phyloP scores from a whole-genome alignment of 202 grass and related monocot species.

The Saccharum hybrid region DNA sequence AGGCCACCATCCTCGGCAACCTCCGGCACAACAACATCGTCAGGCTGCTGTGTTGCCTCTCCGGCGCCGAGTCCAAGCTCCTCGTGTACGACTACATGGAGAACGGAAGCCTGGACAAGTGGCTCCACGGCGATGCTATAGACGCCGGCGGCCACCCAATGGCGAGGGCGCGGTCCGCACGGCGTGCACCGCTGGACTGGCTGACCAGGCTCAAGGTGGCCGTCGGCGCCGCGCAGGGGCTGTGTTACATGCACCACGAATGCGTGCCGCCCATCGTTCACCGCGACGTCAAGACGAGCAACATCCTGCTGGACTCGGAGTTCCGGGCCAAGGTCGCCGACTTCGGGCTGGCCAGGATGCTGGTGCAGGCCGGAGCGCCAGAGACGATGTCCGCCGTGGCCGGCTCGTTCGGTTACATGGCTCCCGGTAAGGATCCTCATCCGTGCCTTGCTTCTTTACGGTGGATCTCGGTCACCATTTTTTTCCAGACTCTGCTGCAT shows the following conservation, averaged over 20 bases:
- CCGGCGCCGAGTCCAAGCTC: conserved; percentile 61
- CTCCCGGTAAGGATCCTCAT: conserved; percentile 59
- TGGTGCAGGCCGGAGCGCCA: conserved; percentile 49
- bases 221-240: conserved; percentile 62
- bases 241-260: conserved; percentile 91
- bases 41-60: conserved; percentile 71
- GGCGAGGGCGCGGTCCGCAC: conserved; percentile 22
- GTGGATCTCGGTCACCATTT: background rate
- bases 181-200: conserved; percentile 59
- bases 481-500: background rate
- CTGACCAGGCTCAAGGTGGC: conserved; percentile 64
- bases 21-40: conserved; percentile 80
- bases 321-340: conserved; percentile 72
- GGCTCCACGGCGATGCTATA: conserved; percentile 53
- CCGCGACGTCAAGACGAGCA: conserved; percentile 83
- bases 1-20: conserved; percentile 69
- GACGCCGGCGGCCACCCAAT: background rate
- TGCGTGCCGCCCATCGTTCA: conserved; percentile 72
- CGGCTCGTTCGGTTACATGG: conserved; percentile 90
- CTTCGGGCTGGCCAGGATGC: conserved; percentile 79
- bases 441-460: background rate
- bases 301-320: conserved; percentile 78
- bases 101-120: conserved; percentile 71
- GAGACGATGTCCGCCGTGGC: conserved; percentile 67
- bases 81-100: conserved; percentile 89